Conservation (phyloP, 257 asterid genomes). For the Solanum phureja region DNA sequence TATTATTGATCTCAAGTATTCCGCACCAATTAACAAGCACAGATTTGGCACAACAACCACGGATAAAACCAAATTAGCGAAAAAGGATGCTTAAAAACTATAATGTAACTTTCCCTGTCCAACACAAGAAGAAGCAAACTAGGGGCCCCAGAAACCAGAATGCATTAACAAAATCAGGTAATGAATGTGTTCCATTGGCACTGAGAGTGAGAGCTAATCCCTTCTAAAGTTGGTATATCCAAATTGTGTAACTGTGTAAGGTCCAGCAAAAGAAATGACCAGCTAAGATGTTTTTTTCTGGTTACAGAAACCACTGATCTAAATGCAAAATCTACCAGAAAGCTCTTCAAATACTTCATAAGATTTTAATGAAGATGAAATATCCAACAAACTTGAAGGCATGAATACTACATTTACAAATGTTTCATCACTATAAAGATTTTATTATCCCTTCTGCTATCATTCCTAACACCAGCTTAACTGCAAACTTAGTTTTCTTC, state of each 20-base stretch:
- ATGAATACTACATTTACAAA: background rate
- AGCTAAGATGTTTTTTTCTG: background rate
- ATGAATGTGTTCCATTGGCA: background rate
- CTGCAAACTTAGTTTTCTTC: background rate
- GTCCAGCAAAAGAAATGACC: background rate
- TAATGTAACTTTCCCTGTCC: background rate
- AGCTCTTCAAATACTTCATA: background rate
- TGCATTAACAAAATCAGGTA: background rate
- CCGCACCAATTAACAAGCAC: background rate
- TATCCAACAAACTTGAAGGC: background rate
- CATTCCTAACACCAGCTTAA: background rate
- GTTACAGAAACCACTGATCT: background rate
- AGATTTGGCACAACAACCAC: background rate
- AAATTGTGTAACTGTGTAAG: background rate
- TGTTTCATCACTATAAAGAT: background rate
- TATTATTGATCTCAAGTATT: background rate
- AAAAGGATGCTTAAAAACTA: background rate
- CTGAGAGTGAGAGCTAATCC: background rate
- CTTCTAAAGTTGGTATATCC: background rate
- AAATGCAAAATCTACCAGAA: background rate
- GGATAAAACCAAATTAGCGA: background rate
- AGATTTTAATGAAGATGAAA: background rate
- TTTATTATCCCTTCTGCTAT: background rate
- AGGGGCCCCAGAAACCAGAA: background rate
- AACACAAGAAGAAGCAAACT: background rate